phyloP scores from a whole-genome alignment of 306 rosid species.

The Lupinus albus region DNA sequence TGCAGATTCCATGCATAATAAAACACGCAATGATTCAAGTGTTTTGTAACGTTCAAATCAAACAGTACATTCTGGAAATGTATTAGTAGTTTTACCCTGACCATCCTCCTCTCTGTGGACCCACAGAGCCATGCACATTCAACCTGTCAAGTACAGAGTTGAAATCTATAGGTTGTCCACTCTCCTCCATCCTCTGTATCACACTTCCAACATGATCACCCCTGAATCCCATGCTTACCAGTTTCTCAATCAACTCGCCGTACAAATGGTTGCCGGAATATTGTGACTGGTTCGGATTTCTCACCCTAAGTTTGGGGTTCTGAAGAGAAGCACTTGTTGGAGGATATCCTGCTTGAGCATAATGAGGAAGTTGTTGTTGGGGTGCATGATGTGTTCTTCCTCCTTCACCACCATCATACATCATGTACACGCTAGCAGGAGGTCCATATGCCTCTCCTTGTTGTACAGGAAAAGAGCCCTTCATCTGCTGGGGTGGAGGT shows the following conservation, averaged over 20 bases:
- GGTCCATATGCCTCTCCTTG: slow-evolving; percentile 69
- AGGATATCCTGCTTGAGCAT: slow-evolving; percentile 71
- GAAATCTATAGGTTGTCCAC: slow-evolving; percentile 82
- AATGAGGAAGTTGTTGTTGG: slow-evolving; percentile 58
- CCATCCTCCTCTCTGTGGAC: slow-evolving; percentile 76
- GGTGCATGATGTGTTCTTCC: slow-evolving; percentile 65
- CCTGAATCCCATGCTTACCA: slow-evolving; percentile 87
- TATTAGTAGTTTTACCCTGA: slow-evolving; percentile 52
- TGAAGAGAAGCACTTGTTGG: slow-evolving; percentile 68
- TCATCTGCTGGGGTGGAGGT: slow-evolving; percentile 77
- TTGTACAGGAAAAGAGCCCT: slow-evolving; percentile 58
- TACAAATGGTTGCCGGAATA: slow-evolving; percentile 71
- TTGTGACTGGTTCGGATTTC: slow-evolving; percentile 67
- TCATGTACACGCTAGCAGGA: slow-evolving; percentile 71
- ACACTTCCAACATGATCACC: slow-evolving; percentile 75
- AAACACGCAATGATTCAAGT: slow-evolving; percentile 74
- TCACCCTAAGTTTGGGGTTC: slow-evolving; percentile 58
- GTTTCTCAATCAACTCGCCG: slow-evolving; percentile 79
- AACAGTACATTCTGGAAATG: neutral
- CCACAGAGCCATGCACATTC: slow-evolving; percentile 67
- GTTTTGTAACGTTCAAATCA: slow-evolving; percentile 15
- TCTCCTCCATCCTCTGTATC: slow-evolving; percentile 96
- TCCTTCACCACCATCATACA: slow-evolving; percentile 73
- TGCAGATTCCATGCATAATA: slow-evolving; percentile 80
- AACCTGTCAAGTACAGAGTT: slow-evolving; percentile 88